Evolutionary conservation across 2,329 filamentous ascomycete species (phyloP).

Genomic region (Scytalidium lignicola): DNA sequence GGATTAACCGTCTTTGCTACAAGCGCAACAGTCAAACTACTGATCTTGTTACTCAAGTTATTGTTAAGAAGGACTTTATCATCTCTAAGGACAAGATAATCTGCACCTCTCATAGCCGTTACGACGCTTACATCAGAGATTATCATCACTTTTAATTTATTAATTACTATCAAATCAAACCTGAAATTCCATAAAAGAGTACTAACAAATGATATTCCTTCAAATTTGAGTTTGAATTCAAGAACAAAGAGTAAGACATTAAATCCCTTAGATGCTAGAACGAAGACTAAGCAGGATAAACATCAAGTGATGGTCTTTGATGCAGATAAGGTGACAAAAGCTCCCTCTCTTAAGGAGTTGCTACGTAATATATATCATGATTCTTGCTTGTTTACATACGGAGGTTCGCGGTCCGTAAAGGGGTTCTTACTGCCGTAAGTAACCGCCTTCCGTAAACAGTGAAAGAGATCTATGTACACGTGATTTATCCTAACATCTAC

Average conservation of each 20-base stretch:
- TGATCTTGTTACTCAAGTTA: conserved; percentile 62
- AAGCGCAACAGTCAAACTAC: conserved; percentile 54
- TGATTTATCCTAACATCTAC: no score
- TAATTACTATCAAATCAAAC: conserved; percentile 15
- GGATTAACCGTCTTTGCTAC: conserved; percentile 46
- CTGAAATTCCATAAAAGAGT: conserved; percentile 26
- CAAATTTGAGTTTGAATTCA: conserved; percentile 62
- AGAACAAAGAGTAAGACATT: conserved; percentile 53
- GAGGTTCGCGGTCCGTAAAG: no score
- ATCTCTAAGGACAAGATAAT: conserved; percentile 58
- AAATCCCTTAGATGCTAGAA: conserved; percentile 30
- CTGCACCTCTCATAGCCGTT: conserved; percentile 43
- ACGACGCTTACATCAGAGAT: conserved; percentile 54
- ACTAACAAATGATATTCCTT: conserved; percentile 54
- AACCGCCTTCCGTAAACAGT: no score
- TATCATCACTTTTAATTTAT: conserved; percentile 32
- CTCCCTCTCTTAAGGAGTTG: no score
- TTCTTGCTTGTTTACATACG: no score
- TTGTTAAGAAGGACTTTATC: conserved; percentile 55
- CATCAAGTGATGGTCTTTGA: conserved; percentile 56
- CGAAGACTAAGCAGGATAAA: conserved; percentile 33
- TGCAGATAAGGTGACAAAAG: conserved; percentile 57
- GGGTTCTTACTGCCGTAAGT: no score
- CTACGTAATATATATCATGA: no score
- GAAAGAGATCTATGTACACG: no score